These are phyloP conservation scores for Phytophthora macrochlamydospora DNA, from an alignment of 352 stramenopile genomes.

Conservation along the genomic window DNA sequence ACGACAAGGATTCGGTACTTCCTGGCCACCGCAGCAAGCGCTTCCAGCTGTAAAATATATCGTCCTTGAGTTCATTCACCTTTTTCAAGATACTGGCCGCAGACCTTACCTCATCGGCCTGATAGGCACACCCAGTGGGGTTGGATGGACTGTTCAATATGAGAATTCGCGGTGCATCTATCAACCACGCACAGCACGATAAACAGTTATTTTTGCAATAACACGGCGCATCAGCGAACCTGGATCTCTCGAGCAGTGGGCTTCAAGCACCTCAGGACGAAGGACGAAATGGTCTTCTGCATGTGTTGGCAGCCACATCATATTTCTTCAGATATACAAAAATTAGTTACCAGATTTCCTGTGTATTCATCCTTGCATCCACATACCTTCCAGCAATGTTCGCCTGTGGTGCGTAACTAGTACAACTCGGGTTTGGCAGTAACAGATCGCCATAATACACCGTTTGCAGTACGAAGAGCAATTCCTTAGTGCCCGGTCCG, in stretches of 20 bases:
- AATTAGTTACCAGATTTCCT: background rate
- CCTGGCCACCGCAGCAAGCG: slow-evolving; percentile 70
- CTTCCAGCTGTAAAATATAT: slow-evolving; percentile 42
- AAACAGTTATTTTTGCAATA: slow-evolving; percentile 3
- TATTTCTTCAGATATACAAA: slow-evolving; percentile 53
- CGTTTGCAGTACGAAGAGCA: slow-evolving; percentile 89
- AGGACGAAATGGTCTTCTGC: slow-evolving; percentile 84
- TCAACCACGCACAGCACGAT: background rate
- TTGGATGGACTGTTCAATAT: slow-evolving; percentile 90
- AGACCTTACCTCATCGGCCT: slow-evolving; percentile 64
- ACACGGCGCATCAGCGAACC: slow-evolving; percentile 34
- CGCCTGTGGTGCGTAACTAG: slow-evolving; percentile 84
- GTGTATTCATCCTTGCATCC: background rate
- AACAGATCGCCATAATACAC: slow-evolving; percentile 89
- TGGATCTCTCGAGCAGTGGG: slow-evolving; percentile 78
- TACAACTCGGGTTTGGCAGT: slow-evolving; percentile 86
- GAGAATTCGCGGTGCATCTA: slow-evolving; percentile 83
- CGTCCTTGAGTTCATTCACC: background rate
- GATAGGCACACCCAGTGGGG: slow-evolving; percentile 83
- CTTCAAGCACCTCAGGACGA: slow-evolving; percentile 80
- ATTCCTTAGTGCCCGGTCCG: slow-evolving; percentile 88
- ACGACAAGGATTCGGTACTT: slow-evolving; percentile 91
- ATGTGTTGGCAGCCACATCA: slow-evolving; percentile 87
- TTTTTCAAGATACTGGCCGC: background rate
- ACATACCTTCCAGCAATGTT: slow-evolving; percentile 81